Evolutionary conservation across 2,329 filamentous ascomycete species (phyloP).

Genomic region (Chaetothyriales sp.): DNA sequence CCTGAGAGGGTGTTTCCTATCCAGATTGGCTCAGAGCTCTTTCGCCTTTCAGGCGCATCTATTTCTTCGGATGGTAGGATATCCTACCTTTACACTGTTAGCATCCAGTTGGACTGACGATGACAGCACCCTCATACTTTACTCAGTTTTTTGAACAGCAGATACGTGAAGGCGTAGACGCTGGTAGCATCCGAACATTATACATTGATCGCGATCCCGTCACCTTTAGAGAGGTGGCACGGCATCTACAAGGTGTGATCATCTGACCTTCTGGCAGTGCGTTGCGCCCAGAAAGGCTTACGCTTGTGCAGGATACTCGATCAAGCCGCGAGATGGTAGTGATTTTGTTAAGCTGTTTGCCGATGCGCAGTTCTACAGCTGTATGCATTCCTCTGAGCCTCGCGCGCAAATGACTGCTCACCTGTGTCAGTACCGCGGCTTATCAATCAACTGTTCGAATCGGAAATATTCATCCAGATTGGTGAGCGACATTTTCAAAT

Average conservation of each 20-base stretch:
- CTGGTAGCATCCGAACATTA: slow-evolving; percentile 57
- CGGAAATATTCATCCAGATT: slow-evolving; percentile 83
- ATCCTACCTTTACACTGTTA: neutral
- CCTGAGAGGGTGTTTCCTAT: slow-evolving; percentile 54
- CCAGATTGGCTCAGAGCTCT: slow-evolving; percentile 56
- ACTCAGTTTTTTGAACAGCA: slow-evolving; percentile 86
- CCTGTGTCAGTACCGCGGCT: slow-evolving; percentile 58
- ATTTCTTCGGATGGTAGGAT: slow-evolving; percentile 57
- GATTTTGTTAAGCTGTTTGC: slow-evolving; percentile 90
- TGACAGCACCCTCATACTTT: slow-evolving; percentile 84
- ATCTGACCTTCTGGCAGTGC: neutral
- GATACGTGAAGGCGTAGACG: slow-evolving; percentile 49
- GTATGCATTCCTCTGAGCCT: slow-evolving; percentile 34
- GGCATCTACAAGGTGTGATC: slow-evolving; percentile 61
- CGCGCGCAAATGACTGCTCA: slow-evolving; percentile 5
- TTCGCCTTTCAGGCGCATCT: slow-evolving; percentile 54
- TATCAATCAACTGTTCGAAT: slow-evolving; percentile 80
- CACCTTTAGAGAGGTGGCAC: slow-evolving; percentile 77
- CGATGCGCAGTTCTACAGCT: slow-evolving; percentile 85
- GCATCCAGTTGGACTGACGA: slow-evolving; percentile 16
- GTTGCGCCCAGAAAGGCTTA: slow-evolving; percentile 1
- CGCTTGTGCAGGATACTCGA: slow-evolving; percentile 54
- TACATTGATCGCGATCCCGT: slow-evolving; percentile 89
- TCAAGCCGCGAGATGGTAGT: slow-evolving; percentile 63
- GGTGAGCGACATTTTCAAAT: slow-evolving; percentile 80